phyloP scores from a whole-genome alignment of 176 grass and related monocot species.

The Thalia dealbata region DNA sequence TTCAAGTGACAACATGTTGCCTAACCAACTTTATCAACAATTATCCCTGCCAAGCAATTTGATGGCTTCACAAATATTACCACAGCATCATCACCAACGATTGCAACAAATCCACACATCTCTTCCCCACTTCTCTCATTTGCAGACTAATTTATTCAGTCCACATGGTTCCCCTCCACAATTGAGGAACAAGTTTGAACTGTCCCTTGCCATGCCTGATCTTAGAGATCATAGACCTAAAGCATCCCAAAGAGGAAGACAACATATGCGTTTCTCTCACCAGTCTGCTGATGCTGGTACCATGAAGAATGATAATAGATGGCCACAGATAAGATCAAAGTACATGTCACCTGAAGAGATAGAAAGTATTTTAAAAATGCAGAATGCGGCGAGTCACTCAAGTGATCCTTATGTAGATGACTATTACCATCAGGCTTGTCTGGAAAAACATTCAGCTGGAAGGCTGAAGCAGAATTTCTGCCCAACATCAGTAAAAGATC shows the following conservation, averaged over 20 bases:
- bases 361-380: slow-evolving; percentile 90
- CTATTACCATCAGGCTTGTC: slow-evolving; percentile 98
- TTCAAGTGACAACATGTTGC: slow-evolving; percentile 35
- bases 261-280: slow-evolving; percentile 52
- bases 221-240: slow-evolving; percentile 62
- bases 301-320: slow-evolving; percentile 49
- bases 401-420: slow-evolving; percentile 94
- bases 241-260: slow-evolving; percentile 58
- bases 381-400: slow-evolving; percentile 73
- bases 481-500: slow-evolving; percentile 63
- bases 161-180: slow-evolving; percentile 33
- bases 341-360: slow-evolving; percentile 99
- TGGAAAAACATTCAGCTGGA: slow-evolving; percentile 52
- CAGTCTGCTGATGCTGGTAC: slow-evolving; percentile 43
- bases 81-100: slow-evolving; percentile 63
- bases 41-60: slow-evolving; percentile 63
- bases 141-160: slow-evolving; percentile 42
- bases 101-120: slow-evolving; percentile 53
- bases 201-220: slow-evolving; percentile 31
- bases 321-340: slow-evolving; percentile 69
- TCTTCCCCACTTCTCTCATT: slow-evolving; percentile 41
- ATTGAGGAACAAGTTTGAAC: slow-evolving; percentile 43
- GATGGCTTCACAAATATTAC: slow-evolving; percentile 43
- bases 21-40: slow-evolving; percentile 57
- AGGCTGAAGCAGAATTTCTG: slow-evolving; percentile 57